phyloP scores from a whole-genome alignment of 371 early-diverging fungal species.

The Smittium culicis region DNA sequence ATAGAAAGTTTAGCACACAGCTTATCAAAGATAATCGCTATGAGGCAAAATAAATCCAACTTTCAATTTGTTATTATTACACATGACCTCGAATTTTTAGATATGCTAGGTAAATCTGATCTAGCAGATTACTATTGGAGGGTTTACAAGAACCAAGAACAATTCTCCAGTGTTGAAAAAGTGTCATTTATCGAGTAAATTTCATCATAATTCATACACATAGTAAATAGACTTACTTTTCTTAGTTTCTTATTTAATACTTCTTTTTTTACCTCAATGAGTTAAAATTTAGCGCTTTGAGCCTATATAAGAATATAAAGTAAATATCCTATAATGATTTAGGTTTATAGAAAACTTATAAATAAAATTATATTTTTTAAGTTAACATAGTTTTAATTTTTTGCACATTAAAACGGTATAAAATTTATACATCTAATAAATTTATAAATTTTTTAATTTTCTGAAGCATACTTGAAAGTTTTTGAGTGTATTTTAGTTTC shows the following conservation, averaged over 20 bases:
- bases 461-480: no score
- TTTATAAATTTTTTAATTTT: no score
- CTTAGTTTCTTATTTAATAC: not conserved
- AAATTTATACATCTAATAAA: no score
- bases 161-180: not conserved
- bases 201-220: not conserved
- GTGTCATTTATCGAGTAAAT: not conserved
- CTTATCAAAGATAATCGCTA: constrained; percentile 59
- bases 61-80: constrained; percentile 99
- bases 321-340: no score
- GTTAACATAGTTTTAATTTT: no score
- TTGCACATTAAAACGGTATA: no score
- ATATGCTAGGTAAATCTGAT: constrained; percentile 59
- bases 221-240: not conserved
- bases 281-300: no score
- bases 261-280: not conserved
- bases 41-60: constrained; percentile 64
- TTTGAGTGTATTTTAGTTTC: no score
- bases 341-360: no score
- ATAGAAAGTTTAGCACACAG: constrained; percentile 82
- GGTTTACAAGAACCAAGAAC: constrained; percentile 52
- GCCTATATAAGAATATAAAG: no score
- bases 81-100: constrained; percentile 97
- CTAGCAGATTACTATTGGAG: constrained; percentile 72
- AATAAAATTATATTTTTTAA: no score